Evolutionary conservation across 192 early-diverging fungal species (phyloP).

Genomic region (Mortierella claussenii): DNA sequence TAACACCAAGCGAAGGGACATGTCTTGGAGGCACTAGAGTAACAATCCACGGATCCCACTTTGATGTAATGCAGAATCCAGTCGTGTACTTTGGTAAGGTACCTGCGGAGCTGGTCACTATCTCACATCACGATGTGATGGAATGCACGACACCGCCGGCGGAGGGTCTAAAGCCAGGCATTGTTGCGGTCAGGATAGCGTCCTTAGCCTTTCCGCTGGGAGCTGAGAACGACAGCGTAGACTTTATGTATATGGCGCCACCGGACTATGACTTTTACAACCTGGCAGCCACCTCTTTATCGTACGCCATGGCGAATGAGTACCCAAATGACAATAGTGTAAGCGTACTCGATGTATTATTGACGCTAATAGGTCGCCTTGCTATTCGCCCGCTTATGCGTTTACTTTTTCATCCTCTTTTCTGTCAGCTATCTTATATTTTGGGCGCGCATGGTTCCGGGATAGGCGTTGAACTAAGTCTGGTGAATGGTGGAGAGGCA

Average conservation of each 20-base stretch:
- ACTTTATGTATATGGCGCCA: conserved; percentile 45
- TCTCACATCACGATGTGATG: conserved; percentile 50
- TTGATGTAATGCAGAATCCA: conserved; percentile 40
- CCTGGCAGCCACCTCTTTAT: conserved; percentile 31
- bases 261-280: conserved; percentile 43
- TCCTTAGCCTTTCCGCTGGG: conserved; percentile 10
- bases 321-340: conserved; percentile 38
- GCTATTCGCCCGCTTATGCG: no score
- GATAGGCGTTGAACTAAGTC: conserved; percentile 1
- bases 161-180: conserved; percentile 37
- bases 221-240: conserved; percentile 21
- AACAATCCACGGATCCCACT: conserved; percentile 43
- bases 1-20: conserved; percentile 43
- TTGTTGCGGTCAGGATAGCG: conserved; percentile 36
- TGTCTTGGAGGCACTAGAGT: conserved; percentile 41
- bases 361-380: no score
- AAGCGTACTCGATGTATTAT: no score
- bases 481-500: neutral
- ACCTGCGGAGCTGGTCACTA: conserved; percentile 34
- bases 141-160: conserved; percentile 46
- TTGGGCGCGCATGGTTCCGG: conserved; percentile 18
- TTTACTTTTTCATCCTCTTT: no score
- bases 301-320: conserved; percentile 45
- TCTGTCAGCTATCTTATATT: conserved; percentile 28
- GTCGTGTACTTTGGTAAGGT: conserved; percentile 41